phyloP scores from a whole-genome alignment of 2,329 filamentous ascomycete species.

The Apiospora kogelbergensis region DNA sequence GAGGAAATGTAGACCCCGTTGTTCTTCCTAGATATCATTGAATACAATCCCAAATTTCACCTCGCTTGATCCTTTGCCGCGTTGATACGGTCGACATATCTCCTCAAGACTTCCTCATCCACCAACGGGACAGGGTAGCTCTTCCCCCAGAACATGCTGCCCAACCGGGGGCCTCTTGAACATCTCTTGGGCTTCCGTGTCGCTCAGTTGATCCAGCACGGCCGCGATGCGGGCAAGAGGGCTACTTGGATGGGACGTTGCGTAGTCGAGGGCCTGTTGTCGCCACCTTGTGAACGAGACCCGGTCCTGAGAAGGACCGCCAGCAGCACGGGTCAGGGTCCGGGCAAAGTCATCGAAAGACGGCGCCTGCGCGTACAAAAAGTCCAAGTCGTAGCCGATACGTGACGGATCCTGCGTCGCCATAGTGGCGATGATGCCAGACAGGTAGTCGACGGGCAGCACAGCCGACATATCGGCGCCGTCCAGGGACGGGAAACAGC shows the following conservation, averaged over 20 bases:
- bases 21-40: too few relatives aligned
- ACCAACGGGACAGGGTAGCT: not conserved
- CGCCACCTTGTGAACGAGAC: not conserved
- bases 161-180: not conserved
- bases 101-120: not conserved
- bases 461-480: constrained; percentile 17
- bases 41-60: too few relatives aligned
- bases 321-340: constrained; percentile 10
- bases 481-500: constrained; percentile 16
- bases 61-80: not conserved
- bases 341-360: constrained; percentile 17
- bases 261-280: not conserved
- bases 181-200: not conserved
- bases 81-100: not conserved
- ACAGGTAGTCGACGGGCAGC: constrained; percentile 22
- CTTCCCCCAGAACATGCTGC: not conserved
- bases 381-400: constrained; percentile 20
- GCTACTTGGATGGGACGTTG: not conserved
- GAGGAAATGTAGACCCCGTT: too few relatives aligned
- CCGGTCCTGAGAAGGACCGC: not conserved
- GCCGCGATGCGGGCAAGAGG: not conserved
- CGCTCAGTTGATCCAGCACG: not conserved
- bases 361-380: constrained; percentile 15
- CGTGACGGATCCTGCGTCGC: constrained; percentile 14
- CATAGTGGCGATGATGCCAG: constrained; percentile 15